Evolutionary conservation across 2,329 filamentous ascomycete species (phyloP).

Genomic region (Blastomyces percursus): DNA sequence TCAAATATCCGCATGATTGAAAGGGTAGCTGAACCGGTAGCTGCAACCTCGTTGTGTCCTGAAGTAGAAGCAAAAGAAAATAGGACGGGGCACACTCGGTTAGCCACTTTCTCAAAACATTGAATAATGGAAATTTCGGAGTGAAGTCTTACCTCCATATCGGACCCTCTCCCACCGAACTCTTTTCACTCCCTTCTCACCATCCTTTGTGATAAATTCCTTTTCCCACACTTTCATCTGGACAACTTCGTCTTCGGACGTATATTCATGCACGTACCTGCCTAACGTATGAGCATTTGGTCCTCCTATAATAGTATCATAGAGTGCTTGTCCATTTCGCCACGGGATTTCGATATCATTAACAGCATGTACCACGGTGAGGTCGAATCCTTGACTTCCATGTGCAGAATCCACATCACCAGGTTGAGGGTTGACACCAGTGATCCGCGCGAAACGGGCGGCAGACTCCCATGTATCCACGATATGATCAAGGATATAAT

Average conservation of each 20-base stretch:
- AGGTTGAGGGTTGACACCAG: conserved; percentile 21
- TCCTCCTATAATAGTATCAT: conserved; percentile 29
- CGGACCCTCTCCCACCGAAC: conserved; percentile 35
- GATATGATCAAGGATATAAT: conserved; percentile 51
- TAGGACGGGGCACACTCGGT: neutral
- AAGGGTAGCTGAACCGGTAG: conserved; percentile 29
- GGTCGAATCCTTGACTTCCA: conserved; percentile 44
- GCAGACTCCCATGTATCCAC: conserved; percentile 74
- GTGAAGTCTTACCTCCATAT: conserved; percentile 31
- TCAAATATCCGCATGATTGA: conserved; percentile 31
- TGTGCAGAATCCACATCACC: conserved; percentile 42
- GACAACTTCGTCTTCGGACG: conserved; percentile 21
- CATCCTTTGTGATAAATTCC: conserved; percentile 6
- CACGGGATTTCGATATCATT: conserved; percentile 78
- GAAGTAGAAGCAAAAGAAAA: neutral
- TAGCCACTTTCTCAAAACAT: neutral
- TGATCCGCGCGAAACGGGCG: conserved; percentile 45
- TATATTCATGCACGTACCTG: conserved; percentile 20
- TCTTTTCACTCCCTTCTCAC: conserved; percentile 23
- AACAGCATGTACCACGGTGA: conserved; percentile 67
- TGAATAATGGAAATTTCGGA: neutral
- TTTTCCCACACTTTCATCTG: conserved; percentile 33
- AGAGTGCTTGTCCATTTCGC: conserved; percentile 35
- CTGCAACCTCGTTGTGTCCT: conserved; percentile 34
- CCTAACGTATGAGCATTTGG: conserved; percentile 20